These are phyloP conservation scores for Glutinoglossum americanum DNA, from an alignment of 495 filamentous ascomycete genomes.

Conservation along the genomic window DNA sequence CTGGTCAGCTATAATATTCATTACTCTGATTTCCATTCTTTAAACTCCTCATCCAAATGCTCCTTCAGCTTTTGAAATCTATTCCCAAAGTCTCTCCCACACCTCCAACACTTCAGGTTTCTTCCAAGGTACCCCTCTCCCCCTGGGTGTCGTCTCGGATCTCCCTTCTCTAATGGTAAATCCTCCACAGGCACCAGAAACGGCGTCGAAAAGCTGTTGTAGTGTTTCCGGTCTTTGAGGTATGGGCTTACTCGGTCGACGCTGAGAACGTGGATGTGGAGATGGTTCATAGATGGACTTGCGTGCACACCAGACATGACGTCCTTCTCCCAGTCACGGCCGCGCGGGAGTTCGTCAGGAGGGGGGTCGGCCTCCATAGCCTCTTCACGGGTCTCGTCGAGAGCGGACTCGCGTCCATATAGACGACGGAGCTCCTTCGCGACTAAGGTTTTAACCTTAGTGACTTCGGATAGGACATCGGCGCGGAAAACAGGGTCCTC, in stretches of 20 bases:
- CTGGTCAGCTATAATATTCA: background rate
- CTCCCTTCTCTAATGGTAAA: constrained; percentile 48
- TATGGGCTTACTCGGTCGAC: constrained; percentile 46
- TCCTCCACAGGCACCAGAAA: constrained; percentile 70
- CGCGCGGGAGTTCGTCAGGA: constrained; percentile 33
- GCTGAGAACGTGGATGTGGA: constrained; percentile 77
- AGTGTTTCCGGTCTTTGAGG: constrained; percentile 69
- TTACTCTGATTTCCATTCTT: constrained; percentile 55
- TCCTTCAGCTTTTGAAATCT: constrained; percentile 50
- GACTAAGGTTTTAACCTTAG: constrained; percentile 37
- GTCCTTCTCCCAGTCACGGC: constrained; percentile 61
- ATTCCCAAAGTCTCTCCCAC: constrained; percentile 50
- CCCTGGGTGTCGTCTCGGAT: constrained; percentile 32
- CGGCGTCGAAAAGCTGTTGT: constrained; percentile 73
- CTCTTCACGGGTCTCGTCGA: constrained; percentile 32
- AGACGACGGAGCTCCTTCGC: constrained; percentile 54
- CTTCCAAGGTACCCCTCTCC: constrained; percentile 31
- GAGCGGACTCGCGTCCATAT: constrained; percentile 38
- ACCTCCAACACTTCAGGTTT: constrained; percentile 71
- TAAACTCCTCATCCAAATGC: constrained; percentile 65
- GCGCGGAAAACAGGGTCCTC: constrained; percentile 46
- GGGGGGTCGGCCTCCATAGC: constrained; percentile 27
- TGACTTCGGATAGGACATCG: constrained; percentile 35
- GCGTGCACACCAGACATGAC: constrained; percentile 66
- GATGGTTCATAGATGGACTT: constrained; percentile 73